Evolutionary conservation across 306 rosid genomes (phyloP), one percentile per base, ranked within the genome.

Genomic region (Prunus campanulata): DNA sequence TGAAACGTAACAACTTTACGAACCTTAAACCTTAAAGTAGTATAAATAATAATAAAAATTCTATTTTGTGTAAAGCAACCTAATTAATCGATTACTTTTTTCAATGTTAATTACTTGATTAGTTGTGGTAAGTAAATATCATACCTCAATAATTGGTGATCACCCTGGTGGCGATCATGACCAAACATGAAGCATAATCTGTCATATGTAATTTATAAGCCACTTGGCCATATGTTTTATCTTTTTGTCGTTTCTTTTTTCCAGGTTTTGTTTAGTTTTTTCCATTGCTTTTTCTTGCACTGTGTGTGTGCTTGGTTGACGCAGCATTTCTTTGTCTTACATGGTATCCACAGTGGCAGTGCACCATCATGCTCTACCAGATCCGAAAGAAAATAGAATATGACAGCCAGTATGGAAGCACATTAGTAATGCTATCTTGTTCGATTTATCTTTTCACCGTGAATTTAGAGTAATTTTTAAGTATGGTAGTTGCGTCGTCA

Each of bases 301-400:
- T 62, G 13, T 74, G 12, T 42, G 67, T 78, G 87, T 74, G 87
- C 87, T n/a, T 52, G 63, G 84, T 80, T 84, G 84, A 80, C 78
- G 67, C 80, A 65, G 76, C 82, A 69, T 47, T 19, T 32, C 65
- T 57, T 77, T 69, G 72, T 80, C 82, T 51, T 71, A 72, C 54
- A 60, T 66, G 49, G 48, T 16, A 24, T 19, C 14, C 11, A 42
- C 66, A 57, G 35, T 61, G 66, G 42, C 56, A 22, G 56, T 72
- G 66, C 77, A 42, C 59, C 69, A 60, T 74, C 18, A 18, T 25
- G 46, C 27, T 60, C 59, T 44, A 60, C 25, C 68, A 60, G 16
- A 74, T 25, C 47, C 29, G 42, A 42, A 59, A 73, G 19, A 32
- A 62, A 16, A 13, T 59, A 44, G 25, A 60, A 32, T 39, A 71